Evolutionary conservation across 2,329 filamentous ascomycete species (phyloP), one percentile per base, ranked within the genome.

Genomic region (Ilyonectria robusta): DNA sequence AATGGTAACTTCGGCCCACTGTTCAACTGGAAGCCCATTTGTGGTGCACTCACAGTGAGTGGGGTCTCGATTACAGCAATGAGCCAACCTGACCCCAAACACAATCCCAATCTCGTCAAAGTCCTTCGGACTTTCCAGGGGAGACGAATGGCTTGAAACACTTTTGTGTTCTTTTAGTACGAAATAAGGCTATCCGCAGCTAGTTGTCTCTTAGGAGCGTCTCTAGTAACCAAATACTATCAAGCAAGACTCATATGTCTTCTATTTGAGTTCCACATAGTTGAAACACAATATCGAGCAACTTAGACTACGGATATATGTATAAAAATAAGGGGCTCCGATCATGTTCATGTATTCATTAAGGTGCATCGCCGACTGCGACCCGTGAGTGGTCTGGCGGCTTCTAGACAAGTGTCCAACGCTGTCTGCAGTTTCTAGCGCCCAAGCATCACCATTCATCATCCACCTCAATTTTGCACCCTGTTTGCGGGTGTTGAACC

Each of bases 301-400:
- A 35, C 13, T 7, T 7, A 35, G 11, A 17, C 10, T 33, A 35
- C 10, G 21, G 19, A 53, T 19, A 35, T 9, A 2, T 37, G 35
- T 26, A 35, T 21, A 57, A 31, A 31, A 55, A 29, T 35, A 50
- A 50, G 47, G 26, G 29, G 26, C 37, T 53, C 44, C 61, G 56
- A 68, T 63, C 72, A 54, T 63, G 65, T 70, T 76, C 74, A 72
- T 76, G 62, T 75, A 75, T 76, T 76, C 74, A 75, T 76, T 76
- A 76, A 72, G 62, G 67, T 72, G 73, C 67, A 73, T 72, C 62
- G 62, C 60, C 70, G 66, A 72, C 71, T 72, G 68, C 66, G 66
- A 70, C 72, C 63, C 66, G 59, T 67, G 66, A 63, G 64, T 59
- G 65, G 60, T 69, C 53, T 71, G 61, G 69, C 62, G 58, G 62